phyloP scores from a whole-genome alignment of 2,329 filamentous ascomycete genomes.

The Phoma sp. region DNA sequence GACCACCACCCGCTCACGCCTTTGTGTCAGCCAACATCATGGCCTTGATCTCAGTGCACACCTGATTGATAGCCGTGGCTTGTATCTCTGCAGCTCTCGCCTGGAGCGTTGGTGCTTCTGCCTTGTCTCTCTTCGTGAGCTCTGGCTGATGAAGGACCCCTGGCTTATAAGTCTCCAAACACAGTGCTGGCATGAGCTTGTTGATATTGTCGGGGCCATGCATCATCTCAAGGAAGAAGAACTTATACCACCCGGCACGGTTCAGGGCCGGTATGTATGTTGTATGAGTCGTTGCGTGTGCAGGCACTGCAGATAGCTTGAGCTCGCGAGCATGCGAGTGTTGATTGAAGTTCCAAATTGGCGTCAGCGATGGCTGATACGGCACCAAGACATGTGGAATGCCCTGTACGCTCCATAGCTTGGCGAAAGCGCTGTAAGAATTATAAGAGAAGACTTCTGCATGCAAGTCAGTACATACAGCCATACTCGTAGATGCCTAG shows the following conservation, averaged over 20 bases:
- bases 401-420: conserved; percentile 41
- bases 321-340: conserved; percentile 33
- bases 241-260: conserved; percentile 46
- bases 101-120: conserved; percentile 29
- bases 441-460: conserved; percentile 39
- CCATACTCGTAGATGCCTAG: background rate
- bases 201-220: conserved; percentile 36
- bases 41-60: conserved; percentile 37
- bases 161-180: conserved; percentile 41
- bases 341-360: conserved; percentile 39
- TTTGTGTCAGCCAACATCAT: conserved; percentile 29
- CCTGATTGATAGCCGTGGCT: conserved; percentile 32
- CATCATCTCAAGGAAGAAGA: conserved; percentile 41
- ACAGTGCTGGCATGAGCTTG: conserved; percentile 35
- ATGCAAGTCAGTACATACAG: background rate
- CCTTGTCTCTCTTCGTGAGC: conserved; percentile 36
- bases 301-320: conserved; percentile 21
- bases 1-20: conserved; percentile 13
- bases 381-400: conserved; percentile 47
- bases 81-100: conserved; percentile 34
- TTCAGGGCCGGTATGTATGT: conserved; percentile 45
- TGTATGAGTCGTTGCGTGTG: conserved; percentile 19
- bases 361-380: conserved; percentile 30
- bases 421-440: conserved; percentile 37
- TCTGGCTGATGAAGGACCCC: conserved; percentile 41